A percentile compares a stretch with the other conserved stretches of the same genome.
Conservation (phyloP, 148 eudicot genomes). For the Persicaria tinctoria region DNA sequence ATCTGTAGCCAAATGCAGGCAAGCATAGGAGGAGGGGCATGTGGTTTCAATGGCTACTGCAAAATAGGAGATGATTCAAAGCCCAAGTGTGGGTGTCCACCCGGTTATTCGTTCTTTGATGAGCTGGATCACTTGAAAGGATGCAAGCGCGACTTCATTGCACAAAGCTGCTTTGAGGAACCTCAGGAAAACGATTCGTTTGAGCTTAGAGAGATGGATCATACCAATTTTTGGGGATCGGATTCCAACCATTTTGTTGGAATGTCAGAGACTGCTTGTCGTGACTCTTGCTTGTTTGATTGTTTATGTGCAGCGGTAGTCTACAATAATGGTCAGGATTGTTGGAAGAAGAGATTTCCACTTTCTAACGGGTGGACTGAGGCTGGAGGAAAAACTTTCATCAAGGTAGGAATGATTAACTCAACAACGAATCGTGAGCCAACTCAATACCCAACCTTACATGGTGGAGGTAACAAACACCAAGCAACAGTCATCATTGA, state of each 20-base stretch:
- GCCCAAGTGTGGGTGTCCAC: too few species aligned
- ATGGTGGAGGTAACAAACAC: neutral
- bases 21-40: too few species aligned
- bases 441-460: neutral
- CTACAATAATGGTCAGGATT: neutral
- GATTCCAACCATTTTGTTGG: too few species aligned
- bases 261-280: too few species aligned
- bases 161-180: conserved; percentile 14
- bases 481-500: neutral
- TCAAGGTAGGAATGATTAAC: conserved; percentile 2
- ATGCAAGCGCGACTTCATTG: conserved; percentile 16
- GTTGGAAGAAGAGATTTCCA: conserved; percentile 30
- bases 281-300: neutral
- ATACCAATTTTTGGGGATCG: too few species aligned
- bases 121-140: too few species aligned
- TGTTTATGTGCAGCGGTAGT: conserved; percentile 42
- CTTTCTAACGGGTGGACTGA: conserved; percentile 21
- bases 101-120: too few species aligned
- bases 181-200: conserved; percentile 1
- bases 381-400: conserved; percentile 10
- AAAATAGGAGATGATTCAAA: too few species aligned
- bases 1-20: too few species aligned
- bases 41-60: too few species aligned
- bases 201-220: conserved; percentile 13
- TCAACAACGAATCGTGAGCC: neutral